Evolutionary conservation across 495 filamentous ascomycete genomes (phyloP).

Genomic region (Stereocaulon alpinum): DNA sequence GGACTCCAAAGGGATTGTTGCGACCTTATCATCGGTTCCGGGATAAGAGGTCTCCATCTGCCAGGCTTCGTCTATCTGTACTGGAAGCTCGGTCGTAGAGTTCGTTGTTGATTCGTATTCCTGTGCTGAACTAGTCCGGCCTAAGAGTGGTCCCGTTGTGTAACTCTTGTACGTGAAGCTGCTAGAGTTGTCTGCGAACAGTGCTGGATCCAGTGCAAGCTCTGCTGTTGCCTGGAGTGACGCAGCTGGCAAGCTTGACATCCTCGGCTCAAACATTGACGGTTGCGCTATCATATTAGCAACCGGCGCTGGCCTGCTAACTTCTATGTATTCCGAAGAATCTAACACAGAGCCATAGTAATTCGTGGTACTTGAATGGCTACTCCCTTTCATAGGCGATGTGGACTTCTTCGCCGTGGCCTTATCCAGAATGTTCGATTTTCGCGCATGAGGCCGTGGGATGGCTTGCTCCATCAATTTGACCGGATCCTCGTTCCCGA

Average conservation of each 20-base stretch:
- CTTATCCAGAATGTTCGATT: slow-evolving; percentile 9
- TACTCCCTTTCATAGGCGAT: background rate
- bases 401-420: background rate
- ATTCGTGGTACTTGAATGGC: background rate
- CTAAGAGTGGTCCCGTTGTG: background rate
- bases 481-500: slow-evolving; percentile 51
- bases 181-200: slow-evolving; percentile 2
- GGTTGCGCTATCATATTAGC: slow-evolving; percentile 18
- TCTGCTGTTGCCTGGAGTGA: slow-evolving; percentile 1
- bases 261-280: background rate
- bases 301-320: slow-evolving; percentile 8
- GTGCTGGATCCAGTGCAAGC: slow-evolving; percentile 9
- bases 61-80: background rate
- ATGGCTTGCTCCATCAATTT: slow-evolving; percentile 51
- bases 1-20: background rate
- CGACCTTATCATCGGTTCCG: background rate
- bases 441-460: slow-evolving; percentile 40
- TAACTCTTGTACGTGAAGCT: background rate
- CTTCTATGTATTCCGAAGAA: background rate
- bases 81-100: background rate
- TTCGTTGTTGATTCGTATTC: background rate
- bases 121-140: background rate
- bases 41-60: background rate
- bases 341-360: background rate
- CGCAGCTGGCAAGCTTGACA: background rate